phyloP scores from a whole-genome alignment of 2,329 filamentous ascomycete species.

The Aureobasidium sp. region DNA sequence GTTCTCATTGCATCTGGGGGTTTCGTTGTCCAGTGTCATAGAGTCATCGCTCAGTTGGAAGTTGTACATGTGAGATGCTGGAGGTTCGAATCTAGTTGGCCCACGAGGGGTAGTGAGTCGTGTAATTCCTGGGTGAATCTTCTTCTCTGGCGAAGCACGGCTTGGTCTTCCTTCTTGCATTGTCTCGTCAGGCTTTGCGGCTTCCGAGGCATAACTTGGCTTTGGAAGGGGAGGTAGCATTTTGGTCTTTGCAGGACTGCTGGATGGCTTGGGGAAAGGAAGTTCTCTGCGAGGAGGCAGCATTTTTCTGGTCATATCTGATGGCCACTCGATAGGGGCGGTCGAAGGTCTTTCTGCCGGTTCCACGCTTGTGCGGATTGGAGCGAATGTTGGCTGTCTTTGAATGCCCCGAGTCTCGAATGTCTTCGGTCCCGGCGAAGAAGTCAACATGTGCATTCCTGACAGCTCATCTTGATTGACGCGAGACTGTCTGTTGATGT shows the following conservation, averaged over 20 bases:
- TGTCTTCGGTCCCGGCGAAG: neutral
- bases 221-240: conserved; percentile 27
- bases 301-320: neutral
- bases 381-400: conserved; percentile 4
- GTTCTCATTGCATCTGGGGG: neutral
- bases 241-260: neutral
- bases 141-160: neutral
- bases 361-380: neutral
- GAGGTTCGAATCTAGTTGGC: conserved; percentile 6
- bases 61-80: conserved; percentile 4
- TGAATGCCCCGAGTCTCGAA: neutral
- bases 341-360: neutral
- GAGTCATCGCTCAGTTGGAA: neutral
- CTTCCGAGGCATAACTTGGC: conserved; percentile 22
- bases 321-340: neutral
- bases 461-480: neutral
- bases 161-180: neutral
- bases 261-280: neutral
- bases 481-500: neutral
- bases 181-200: neutral
- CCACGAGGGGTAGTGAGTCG: neutral
- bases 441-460: neutral
- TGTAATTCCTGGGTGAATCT: neutral
- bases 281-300: conserved; percentile 6
- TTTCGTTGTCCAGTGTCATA: neutral